These are phyloP conservation scores for Poa annua DNA, from an alignment of 176 grass and related monocot genomes.

Conservation along the genomic window DNA sequence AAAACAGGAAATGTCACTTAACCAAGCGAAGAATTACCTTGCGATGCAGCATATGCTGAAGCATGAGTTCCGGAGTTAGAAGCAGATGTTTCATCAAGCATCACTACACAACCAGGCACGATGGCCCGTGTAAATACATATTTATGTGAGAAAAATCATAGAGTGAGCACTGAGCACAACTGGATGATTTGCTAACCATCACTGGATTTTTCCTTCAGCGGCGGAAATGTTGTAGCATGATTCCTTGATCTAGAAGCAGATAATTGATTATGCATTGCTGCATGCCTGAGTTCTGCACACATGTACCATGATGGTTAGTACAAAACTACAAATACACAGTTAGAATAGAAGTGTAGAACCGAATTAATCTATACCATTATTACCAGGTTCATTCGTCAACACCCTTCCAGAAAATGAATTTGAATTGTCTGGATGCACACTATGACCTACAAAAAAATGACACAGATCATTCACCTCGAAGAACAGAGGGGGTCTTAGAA, in stretches of 20 bases:
- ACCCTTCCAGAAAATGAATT: slow-evolving; percentile 2
- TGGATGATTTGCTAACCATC: not conserved
- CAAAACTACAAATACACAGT: not conserved
- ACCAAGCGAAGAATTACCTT: not conserved
- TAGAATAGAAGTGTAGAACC: not conserved
- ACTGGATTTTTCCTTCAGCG: not conserved
- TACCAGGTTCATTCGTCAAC: not conserved
- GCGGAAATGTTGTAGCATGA: not conserved
- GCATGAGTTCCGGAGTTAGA: not conserved
- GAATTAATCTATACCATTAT: not conserved
- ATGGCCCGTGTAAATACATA: not conserved
- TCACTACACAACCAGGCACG: not conserved
- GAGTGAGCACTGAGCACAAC: not conserved
- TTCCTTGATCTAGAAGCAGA: slow-evolving; percentile 6
- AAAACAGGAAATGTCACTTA: not conserved
- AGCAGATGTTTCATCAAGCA: slow-evolving; percentile 18
- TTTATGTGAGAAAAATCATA: not conserved
- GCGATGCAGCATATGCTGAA: not conserved
- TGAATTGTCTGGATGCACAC: slow-evolving; percentile 2
- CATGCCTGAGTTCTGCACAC: not conserved
- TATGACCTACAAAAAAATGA: not conserved
- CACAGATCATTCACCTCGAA: not conserved
- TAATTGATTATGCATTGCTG: slow-evolving; percentile 8
- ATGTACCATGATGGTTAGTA: slow-evolving; percentile 26
- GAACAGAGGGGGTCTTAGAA: no score